Conservation (phyloP, 257 asterid species). For the Ophiorrhiza pumila region DNA sequence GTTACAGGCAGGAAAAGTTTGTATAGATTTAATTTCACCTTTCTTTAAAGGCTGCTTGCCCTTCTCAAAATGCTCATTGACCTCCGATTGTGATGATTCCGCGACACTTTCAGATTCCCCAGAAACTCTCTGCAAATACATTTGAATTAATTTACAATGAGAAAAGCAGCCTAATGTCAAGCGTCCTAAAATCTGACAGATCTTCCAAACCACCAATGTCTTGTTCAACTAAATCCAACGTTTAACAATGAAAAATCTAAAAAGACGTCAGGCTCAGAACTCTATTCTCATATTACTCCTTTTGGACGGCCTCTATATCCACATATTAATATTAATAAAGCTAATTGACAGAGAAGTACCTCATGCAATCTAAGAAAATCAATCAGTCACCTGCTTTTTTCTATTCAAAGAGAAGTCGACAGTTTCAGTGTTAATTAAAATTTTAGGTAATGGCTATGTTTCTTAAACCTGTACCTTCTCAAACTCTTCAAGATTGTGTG, state of each 20-base stretch:
- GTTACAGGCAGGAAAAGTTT: not conserved
- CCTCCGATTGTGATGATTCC: conserved; percentile 50
- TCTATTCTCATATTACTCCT: not conserved
- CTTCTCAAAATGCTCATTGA: conserved; percentile 45
- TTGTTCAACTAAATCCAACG: not conserved
- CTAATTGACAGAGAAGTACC: not conserved
- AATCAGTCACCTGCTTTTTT: not conserved
- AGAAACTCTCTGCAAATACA: conserved; percentile 53
- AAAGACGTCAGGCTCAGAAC: not conserved
- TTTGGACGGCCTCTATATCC: not conserved
- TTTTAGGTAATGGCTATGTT: not conserved
- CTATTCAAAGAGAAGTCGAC: not conserved
- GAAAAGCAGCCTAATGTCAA: not conserved
- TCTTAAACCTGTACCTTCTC: conserved; percentile 56
- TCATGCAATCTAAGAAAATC: not conserved
- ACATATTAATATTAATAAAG: not conserved
- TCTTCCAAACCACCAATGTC: not conserved
- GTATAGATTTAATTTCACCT: conserved; percentile 42
- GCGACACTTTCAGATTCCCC: conserved; percentile 65
- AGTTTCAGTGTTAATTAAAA: not conserved
- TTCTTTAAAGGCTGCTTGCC: conserved; percentile 54
- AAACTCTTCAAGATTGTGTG: conserved; percentile 61
- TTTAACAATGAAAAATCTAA: not conserved
- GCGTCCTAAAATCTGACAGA: not conserved
- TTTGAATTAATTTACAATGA: conserved; percentile 12